These are phyloP conservation scores for Dactylonectria macrodidyma DNA, from an alignment of 2,329 filamentous ascomycete species.

Conservation along the genomic window DNA sequence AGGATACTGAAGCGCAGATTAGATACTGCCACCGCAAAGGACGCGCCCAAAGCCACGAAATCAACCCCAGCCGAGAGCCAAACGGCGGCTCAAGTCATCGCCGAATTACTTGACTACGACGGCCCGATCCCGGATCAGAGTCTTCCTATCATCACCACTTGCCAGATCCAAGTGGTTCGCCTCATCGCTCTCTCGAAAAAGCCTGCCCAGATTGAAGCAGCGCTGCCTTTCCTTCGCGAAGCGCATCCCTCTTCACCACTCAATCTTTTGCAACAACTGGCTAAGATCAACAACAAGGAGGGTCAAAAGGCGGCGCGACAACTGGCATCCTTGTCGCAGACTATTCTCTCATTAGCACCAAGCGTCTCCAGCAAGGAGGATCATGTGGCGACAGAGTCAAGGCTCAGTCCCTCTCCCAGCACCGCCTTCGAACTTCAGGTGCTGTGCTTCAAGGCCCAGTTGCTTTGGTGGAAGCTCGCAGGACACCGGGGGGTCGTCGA, in stretches of 20 bases:
- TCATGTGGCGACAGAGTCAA: constrained; percentile 64
- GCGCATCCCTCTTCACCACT: constrained; percentile 70
- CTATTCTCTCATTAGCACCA: constrained; percentile 76
- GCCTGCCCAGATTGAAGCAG: constrained; percentile 70
- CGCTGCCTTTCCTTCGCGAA: constrained; percentile 69
- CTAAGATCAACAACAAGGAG: constrained; percentile 60
- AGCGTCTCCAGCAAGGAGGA: constrained; percentile 78
- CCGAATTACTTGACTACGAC: constrained; percentile 76
- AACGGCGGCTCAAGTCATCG: constrained; percentile 56
- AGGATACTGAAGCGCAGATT: constrained; percentile 75
- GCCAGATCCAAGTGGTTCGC: constrained; percentile 76
- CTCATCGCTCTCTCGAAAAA: constrained; percentile 74
- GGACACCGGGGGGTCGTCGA: constrained; percentile 72
- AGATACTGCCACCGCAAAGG: constrained; percentile 55
- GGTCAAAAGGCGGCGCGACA: constrained; percentile 74
- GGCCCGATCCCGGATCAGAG: constrained; percentile 59
- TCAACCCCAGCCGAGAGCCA: constrained; percentile 49
- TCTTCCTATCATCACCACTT: constrained; percentile 70
- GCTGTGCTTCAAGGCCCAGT: constrained; percentile 72
- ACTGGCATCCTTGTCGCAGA: constrained; percentile 76
- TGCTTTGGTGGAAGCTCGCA: constrained; percentile 77
- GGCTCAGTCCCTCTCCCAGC: constrained; percentile 69
- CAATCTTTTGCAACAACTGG: constrained; percentile 67
- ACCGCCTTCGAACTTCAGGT: constrained; percentile 74
- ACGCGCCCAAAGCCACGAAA: constrained; percentile 52